phyloP scores from a whole-genome alignment of 31 red algal species.

The Asparagopsis taxiformis region DNA sequence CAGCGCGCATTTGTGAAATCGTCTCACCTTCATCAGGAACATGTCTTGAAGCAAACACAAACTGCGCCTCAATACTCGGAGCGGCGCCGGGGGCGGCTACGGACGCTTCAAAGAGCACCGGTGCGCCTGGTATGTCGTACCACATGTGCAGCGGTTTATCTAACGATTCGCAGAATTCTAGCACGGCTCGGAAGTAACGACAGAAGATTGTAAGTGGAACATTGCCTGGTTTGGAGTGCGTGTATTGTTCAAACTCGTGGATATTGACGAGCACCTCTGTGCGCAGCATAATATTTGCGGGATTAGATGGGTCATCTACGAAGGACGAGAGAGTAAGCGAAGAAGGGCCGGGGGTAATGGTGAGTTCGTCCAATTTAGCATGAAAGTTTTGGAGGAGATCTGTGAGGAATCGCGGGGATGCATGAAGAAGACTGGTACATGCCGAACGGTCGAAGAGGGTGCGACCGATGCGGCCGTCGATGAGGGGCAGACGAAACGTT shows the following conservation, averaged over 20 bases:
- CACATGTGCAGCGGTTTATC: constrained; percentile 22
- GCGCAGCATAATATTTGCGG: constrained; percentile 45
- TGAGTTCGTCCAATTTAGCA: constrained; percentile 38
- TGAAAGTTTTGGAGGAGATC: constrained; percentile 52
- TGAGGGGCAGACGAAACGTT: constrained; percentile 32
- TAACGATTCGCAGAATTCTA: constrained; percentile 60
- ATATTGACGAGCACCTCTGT: constrained; percentile 40
- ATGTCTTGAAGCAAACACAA: constrained; percentile 40
- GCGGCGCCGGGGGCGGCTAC: neutral
- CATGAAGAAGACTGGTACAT: neutral
- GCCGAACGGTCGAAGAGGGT: constrained; percentile 8
- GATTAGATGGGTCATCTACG: constrained; percentile 39
- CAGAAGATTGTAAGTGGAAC: constrained; percentile 27
- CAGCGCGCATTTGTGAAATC: too few species aligned
- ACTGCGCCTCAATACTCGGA: constrained; percentile 11
- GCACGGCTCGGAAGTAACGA: constrained; percentile 29
- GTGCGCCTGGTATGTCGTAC: constrained; percentile 14
- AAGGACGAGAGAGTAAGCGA: constrained; percentile 34
- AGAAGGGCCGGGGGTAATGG: constrained; percentile 22
- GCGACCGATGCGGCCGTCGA: constrained; percentile 25
- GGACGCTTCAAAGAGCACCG: constrained; percentile 3
- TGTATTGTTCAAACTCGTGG: constrained; percentile 37
- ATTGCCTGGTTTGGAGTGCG: neutral
- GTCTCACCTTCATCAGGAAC: neutral
- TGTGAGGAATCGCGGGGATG: constrained; percentile 11